phyloP scores from a whole-genome alignment of 2,329 filamentous ascomycete genomes.

The Fusarium avenaceum region DNA sequence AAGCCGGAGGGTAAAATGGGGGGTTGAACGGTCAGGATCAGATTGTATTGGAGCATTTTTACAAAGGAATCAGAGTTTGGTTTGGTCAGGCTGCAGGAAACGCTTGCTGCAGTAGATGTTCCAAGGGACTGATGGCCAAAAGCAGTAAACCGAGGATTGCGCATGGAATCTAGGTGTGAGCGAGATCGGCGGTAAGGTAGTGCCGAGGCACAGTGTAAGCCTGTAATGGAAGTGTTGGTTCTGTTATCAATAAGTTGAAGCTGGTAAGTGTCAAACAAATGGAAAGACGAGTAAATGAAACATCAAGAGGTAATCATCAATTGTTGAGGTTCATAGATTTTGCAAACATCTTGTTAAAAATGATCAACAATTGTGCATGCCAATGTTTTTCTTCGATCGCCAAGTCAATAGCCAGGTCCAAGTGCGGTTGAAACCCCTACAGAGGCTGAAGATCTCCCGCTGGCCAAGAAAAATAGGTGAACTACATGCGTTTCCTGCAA shows the following conservation, averaged over 20 bases:
- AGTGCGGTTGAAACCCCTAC: background rate
- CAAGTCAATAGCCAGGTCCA: constrained; percentile 23
- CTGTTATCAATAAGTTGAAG: background rate
- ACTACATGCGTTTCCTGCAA: constrained; percentile 10
- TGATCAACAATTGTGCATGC: background rate
- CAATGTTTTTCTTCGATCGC: constrained; percentile 23
- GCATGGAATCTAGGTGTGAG: background rate
- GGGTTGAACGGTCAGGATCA: background rate
- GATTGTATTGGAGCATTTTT: background rate
- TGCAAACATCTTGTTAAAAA: background rate
- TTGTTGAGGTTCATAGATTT: background rate
- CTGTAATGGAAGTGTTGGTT: background rate
- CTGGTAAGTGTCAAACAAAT: background rate
- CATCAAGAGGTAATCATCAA: background rate
- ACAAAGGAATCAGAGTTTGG: background rate
- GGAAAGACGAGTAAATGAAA: background rate
- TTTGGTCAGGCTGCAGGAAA: too few species aligned
- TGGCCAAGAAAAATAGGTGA: constrained; percentile 25
- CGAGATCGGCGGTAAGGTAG: constrained; percentile 4
- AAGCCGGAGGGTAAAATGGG: background rate
- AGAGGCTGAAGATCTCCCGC: constrained; percentile 32
- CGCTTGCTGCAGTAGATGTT: background rate
- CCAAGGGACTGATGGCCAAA: background rate
- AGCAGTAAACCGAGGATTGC: constrained; percentile 13
- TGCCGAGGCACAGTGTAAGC: constrained; percentile 3